These are phyloP conservation scores for Millerago galiae DNA, from an alignment of 805 yeast genomes.

Conservation along the genomic window DNA sequence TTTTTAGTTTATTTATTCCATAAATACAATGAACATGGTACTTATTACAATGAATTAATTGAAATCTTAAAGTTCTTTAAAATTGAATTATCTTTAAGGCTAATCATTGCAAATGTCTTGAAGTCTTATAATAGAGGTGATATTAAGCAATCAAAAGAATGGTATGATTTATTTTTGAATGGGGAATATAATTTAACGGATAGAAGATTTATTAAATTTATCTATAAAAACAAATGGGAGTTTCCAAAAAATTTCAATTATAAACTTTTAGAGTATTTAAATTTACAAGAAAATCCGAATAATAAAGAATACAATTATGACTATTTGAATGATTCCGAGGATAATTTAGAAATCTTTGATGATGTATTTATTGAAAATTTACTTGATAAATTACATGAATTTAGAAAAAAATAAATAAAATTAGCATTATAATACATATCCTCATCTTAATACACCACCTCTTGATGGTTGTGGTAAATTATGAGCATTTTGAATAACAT, in stretches of 20 bases:
- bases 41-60: conserved; percentile 1
- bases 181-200: conserved; percentile 4
- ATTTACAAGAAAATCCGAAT: not conserved
- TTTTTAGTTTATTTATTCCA: conserved; percentile 2
- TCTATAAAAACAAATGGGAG: conserved; percentile 10
- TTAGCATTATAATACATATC: not conserved
- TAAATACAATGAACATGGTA: not conserved
- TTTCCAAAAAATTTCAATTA: conserved; percentile 10
- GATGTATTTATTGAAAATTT: conserved; percentile 8
- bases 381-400: conserved; percentile 4
- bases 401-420: not conserved
- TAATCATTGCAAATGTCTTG: conserved; percentile 6
- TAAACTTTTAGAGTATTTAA: conserved; percentile 6
- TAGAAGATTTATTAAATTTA: conserved; percentile 8
- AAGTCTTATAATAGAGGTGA: conserved; percentile 6
- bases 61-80: conserved; percentile 4
- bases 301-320: not conserved
- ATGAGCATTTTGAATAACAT: conserved; percentile 10
- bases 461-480: conserved; percentile 19
- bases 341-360: conserved; percentile 7
- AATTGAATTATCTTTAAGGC: conserved; percentile 4
- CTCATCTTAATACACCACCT: conserved; percentile 21
- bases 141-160: conserved; percentile 2
- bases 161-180: conserved; percentile 8
- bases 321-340: conserved; percentile 4